These are phyloP conservation scores for Naganishia onofrii DNA, from an alignment of 768 basidiomycete species.

Conservation along the genomic window DNA sequence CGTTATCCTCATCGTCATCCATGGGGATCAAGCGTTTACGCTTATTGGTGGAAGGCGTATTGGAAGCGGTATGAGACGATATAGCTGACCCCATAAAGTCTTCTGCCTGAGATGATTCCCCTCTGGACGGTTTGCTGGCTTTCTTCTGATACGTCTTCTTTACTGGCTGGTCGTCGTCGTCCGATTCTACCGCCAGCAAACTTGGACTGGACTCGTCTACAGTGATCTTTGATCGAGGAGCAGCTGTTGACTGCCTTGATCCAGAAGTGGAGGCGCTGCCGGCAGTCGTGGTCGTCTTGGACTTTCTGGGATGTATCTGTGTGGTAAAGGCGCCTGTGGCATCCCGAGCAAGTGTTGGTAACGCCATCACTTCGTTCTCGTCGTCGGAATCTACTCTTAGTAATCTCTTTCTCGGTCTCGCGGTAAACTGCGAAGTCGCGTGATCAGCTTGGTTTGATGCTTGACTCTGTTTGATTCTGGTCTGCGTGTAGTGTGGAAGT, in stretches of 20 bases:
- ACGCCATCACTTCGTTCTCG: neutral
- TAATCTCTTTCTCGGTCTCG: slow-evolving; percentile 14
- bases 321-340: neutral
- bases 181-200: slow-evolving; percentile 1
- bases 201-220: neutral
- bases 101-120: slow-evolving; percentile 25
- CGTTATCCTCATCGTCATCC: slow-evolving; percentile 21
- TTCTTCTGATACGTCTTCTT: neutral
- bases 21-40: slow-evolving; percentile 15
- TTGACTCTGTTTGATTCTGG: slow-evolving; percentile 17
- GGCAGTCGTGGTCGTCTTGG: slow-evolving; percentile 2
- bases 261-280: neutral
- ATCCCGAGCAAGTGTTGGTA: slow-evolving; percentile 11
- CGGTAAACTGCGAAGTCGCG: neutral
- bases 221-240: neutral
- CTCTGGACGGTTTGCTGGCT: neutral
- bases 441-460: slow-evolving; percentile 11
- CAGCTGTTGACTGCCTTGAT: slow-evolving; percentile 5
- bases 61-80: neutral
- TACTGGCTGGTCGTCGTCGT: slow-evolving; percentile 15
- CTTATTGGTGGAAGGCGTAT: slow-evolving; percentile 10
- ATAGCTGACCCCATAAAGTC: slow-evolving; percentile 4
- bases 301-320: neutral
- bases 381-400: slow-evolving; percentile 30
- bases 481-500: neutral